A percentile compares a stretch with the other conserved stretches of the same genome.
phyloP scores from a whole-genome alignment of 2,329 filamentous ascomycete species.

The Sporothrix brasiliensis region DNA sequence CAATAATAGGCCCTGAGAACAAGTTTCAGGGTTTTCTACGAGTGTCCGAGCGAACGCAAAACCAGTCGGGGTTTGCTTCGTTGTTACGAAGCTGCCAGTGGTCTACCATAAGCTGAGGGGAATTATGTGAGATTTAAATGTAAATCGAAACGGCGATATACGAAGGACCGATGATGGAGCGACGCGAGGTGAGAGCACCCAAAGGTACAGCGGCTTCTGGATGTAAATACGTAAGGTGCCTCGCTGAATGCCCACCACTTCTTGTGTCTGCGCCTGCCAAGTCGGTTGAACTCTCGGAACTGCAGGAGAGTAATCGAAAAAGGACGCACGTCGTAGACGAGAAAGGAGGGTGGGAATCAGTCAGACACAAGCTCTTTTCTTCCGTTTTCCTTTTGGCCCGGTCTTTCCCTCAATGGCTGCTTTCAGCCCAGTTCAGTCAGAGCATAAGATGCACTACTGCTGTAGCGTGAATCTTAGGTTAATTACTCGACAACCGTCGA shows the following conservation, averaged over 20 bases:
- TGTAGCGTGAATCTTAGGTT: constrained; percentile 21
- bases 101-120: constrained; percentile 1
- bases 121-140: neutral
- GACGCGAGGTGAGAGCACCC: constrained; percentile 4
- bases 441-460: constrained; percentile 13
- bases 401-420: neutral
- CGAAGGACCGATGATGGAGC: neutral
- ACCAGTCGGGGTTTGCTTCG: neutral
- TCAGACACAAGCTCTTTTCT: constrained; percentile 21
- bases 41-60: neutral
- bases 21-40: constrained; percentile 4
- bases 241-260: constrained; percentile 1
- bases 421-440: constrained; percentile 5
- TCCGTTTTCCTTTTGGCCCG: neutral
- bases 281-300: constrained; percentile 1
- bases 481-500: constrained; percentile 15
- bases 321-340: neutral
- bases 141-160: neutral
- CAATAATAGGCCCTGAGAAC: neutral
- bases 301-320: neutral
- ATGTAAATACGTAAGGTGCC: no score
- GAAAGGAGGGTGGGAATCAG: constrained; percentile 11
- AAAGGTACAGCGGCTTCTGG: neutral
- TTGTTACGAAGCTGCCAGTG: neutral
- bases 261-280: constrained; percentile 4